phyloP scores from a whole-genome alignment of 768 basidiomycete species.

The Coprinopsis cinerea region DNA sequence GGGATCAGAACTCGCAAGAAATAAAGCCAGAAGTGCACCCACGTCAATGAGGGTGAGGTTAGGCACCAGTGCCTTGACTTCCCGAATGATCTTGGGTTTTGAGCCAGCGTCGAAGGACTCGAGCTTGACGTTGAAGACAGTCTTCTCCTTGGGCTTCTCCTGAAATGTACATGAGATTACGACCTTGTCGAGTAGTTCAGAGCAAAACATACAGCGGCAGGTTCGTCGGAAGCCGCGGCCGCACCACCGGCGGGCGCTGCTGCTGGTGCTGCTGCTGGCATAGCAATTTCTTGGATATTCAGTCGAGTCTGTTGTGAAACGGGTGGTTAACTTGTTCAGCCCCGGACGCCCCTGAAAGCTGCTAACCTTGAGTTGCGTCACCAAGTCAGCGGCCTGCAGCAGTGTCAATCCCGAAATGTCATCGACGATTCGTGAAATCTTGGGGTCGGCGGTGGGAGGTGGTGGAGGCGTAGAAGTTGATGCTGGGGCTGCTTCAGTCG shows the following conservation, averaged over 20 bases:
- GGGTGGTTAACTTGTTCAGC: constrained; percentile 4
- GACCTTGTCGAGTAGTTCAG: too few species aligned
- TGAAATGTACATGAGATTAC: constrained; percentile 23
- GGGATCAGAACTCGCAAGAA: not conserved
- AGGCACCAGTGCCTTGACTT: constrained; percentile 93
- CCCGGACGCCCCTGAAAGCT: not conserved
- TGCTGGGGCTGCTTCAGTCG: constrained; percentile 45
- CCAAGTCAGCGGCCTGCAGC: constrained; percentile 93
- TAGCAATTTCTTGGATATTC: constrained; percentile 96
- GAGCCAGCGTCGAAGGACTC: constrained; percentile 88
- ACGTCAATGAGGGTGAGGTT: constrained; percentile 97
- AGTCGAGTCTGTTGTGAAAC: constrained; percentile 58
- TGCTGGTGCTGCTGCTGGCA: constrained; percentile 71
- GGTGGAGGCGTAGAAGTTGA: constrained; percentile 38
- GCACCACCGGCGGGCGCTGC: constrained; percentile 51
- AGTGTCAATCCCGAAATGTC: constrained; percentile 86
- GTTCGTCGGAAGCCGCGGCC: constrained; percentile 52
- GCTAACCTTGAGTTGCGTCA: constrained; percentile 81
- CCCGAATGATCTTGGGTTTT: constrained; percentile 96
- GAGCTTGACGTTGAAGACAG: constrained; percentile 90
- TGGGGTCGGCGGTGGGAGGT: constrained; percentile 53
- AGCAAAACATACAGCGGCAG: constrained; percentile 60
- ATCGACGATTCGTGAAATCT: constrained; percentile 80
- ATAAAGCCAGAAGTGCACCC: constrained; percentile 26
- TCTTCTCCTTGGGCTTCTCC: constrained; percentile 99